Percentiles rank a stretch among this genome's conserved stretches.
Conservation (phyloP, 2,329 filamentous ascomycete genomes). For the Hymenoscyphus albidus region DNA sequence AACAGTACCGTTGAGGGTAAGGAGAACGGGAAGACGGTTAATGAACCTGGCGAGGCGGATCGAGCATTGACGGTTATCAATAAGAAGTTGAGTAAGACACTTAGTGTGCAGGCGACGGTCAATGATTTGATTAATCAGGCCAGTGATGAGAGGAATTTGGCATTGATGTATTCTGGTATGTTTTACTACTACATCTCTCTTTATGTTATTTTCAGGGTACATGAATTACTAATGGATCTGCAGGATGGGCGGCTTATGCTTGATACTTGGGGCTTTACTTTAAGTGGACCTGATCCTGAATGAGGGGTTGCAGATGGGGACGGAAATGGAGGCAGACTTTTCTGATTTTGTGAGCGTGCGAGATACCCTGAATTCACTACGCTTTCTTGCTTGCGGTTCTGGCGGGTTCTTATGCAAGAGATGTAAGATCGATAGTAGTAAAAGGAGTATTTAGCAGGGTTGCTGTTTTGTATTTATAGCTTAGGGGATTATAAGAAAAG, state of each 20-base stretch:
- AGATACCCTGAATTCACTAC: neutral
- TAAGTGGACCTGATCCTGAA: too few species aligned
- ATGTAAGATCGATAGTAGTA: neutral
- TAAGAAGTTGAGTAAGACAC: constrained; percentile 90
- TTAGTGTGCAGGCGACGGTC: constrained; percentile 92
- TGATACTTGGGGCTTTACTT: constrained; percentile 13
- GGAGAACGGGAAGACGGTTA: constrained; percentile 40
- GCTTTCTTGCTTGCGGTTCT: neutral
- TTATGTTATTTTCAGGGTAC: neutral
- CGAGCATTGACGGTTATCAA: constrained; percentile 87
- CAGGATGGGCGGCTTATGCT: constrained; percentile 51
- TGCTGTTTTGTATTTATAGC: too few species aligned
- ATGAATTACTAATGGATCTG: constrained; percentile 12
- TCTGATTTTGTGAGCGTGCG: neutral
- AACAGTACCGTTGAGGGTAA: constrained; percentile 31
- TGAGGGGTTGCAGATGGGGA: neutral
- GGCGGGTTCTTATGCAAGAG: neutral
- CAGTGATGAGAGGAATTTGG: constrained; percentile 86
- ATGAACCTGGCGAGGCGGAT: constrained; percentile 76
- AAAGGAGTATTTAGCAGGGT: too few species aligned
- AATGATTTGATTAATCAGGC: constrained; percentile 97
- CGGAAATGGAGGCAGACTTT: neutral
- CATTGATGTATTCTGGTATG: constrained; percentile 71
- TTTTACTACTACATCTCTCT: neutral
- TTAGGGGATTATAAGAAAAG: too few species aligned